phyloP scores from a whole-genome alignment of 768 basidiomycete genomes.

The Wakefieldia striispora region DNA sequence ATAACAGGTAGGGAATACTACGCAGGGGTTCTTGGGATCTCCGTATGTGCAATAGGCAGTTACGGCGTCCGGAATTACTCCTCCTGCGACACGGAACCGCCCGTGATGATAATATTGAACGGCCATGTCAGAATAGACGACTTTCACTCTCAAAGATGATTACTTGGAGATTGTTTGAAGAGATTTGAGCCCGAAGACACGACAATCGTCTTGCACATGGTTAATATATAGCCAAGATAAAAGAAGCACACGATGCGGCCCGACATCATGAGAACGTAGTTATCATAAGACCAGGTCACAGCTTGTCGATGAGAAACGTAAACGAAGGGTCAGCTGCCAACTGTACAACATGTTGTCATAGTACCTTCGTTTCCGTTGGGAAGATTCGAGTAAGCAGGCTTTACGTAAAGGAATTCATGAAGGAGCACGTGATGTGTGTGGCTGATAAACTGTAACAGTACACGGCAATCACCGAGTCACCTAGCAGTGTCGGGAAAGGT shows the following conservation, averaged over 20 bases:
- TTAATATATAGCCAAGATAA: constrained; percentile 2
- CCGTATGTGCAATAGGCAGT: constrained; percentile 63
- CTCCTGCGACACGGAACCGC: constrained; percentile 50
- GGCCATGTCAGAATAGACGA: constrained; percentile 13
- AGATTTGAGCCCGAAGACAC: neutral
- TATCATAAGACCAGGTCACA: neutral
- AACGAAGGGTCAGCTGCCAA: too few species aligned
- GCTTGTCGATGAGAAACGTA: neutral
- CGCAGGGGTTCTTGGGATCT: constrained; percentile 50
- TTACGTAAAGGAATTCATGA: neutral
- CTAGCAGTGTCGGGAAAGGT: constrained; percentile 8
- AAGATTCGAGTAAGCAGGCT: too few species aligned
- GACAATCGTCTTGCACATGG: neutral
- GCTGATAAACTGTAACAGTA: constrained; percentile 44
- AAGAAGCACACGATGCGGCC: constrained; percentile 1
- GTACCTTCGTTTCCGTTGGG: too few species aligned
- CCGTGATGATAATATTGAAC: constrained; percentile 54
- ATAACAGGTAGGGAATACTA: constrained; percentile 60
- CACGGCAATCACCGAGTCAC: constrained; percentile 30
- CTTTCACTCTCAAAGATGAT: neutral
- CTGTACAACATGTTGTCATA: too few species aligned
- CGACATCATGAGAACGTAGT: neutral
- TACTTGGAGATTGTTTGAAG: neutral
- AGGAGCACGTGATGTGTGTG: constrained; percentile 20
- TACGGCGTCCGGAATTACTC: constrained; percentile 52